Conservation (phyloP, 2,329 filamentous ascomycete species). For the Myrmaecium sp. region DNA sequence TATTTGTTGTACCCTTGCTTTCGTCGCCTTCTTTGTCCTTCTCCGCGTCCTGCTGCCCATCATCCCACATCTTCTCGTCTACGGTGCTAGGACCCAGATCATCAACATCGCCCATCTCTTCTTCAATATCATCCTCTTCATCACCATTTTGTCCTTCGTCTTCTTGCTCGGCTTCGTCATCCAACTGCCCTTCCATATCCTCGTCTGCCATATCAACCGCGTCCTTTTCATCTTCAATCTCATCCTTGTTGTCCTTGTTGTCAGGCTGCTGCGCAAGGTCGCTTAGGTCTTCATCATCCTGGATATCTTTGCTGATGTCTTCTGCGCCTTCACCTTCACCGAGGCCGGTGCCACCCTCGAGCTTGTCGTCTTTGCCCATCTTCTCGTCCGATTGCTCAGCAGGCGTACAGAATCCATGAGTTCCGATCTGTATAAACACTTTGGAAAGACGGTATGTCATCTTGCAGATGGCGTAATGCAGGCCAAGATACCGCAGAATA, state of each 20-base stretch:
- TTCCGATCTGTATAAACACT: constrained; percentile 60
- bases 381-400: constrained; percentile 55
- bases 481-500: constrained; percentile 40
- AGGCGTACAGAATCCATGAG: constrained; percentile 82
- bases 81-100: constrained; percentile 78
- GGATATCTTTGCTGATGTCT: constrained; percentile 94
- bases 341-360: constrained; percentile 82
- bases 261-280: constrained; percentile 79
- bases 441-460: constrained; percentile 61
- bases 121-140: constrained; percentile 53
- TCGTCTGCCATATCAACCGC: constrained; percentile 86
- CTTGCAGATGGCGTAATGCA: constrained; percentile 57
- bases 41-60: constrained; percentile 58
- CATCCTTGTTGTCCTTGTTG: constrained; percentile 34
- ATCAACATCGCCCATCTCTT: constrained; percentile 80
- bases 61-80: constrained; percentile 99
- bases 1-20: constrained; percentile 29
- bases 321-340: constrained; percentile 91
- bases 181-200: constrained; percentile 75
- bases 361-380: constrained; percentile 53
- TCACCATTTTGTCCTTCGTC: constrained; percentile 33
- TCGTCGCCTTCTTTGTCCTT: constrained; percentile 64
- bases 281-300: constrained; percentile 79
- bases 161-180: constrained; percentile 35
- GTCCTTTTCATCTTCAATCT: constrained; percentile 66